Base-by-base conservation (phyloP, 768 basidiomycete species). In the Auriscalpium vulgare region DNA sequence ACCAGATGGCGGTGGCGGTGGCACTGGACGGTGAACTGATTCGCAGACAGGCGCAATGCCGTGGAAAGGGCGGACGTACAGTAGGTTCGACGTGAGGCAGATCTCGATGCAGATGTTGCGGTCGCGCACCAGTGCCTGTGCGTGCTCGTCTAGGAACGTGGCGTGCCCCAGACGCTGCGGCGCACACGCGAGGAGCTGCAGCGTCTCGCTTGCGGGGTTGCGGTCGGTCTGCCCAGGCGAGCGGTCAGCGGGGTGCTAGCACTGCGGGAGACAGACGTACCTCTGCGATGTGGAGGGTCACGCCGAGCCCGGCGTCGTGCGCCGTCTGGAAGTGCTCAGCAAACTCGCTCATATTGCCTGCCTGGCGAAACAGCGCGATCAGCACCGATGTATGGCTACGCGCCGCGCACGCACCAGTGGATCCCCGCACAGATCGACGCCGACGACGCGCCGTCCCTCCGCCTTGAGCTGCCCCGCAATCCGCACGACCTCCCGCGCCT, bases 281-380 rank as follows among this genome's bases (percentile, higher is more conserved):
- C 78, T 94, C 91, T 2, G 91, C 88, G 51, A 92, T 84, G 67
- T 93, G 91, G 38, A 92, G 66, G 0, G 91, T 93, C n/a, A 91
- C 62, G 2, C 83, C 78, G 8, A 93, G 67, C 0, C 87, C 88
- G 1, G 78, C 82, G 38, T 66, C 72, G 55, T 78, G 82, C 1
- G 80, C 88, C 47, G 72, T 69, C 10, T 66, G 68, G 62, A 91
- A 81, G 57, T 80, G 73, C 21, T 71, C 70, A 16, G 67, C 72
- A 57, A 87, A 84, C 2, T 63, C 61, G 4, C 69, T 65, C 65
- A 87, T 77, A 60, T 84, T 74, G 0, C 88, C 86, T 11, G 75
- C 79, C 77, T 77, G 54, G 8, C 11, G 7, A 34, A 9, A 13
- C 36, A 54, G 34, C 8, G n/a, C 8, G 8, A 47, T 13, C 43